Conservation (phyloP, 2,329 filamentous ascomycete species). For the Colletotrichum falcatum region DNA sequence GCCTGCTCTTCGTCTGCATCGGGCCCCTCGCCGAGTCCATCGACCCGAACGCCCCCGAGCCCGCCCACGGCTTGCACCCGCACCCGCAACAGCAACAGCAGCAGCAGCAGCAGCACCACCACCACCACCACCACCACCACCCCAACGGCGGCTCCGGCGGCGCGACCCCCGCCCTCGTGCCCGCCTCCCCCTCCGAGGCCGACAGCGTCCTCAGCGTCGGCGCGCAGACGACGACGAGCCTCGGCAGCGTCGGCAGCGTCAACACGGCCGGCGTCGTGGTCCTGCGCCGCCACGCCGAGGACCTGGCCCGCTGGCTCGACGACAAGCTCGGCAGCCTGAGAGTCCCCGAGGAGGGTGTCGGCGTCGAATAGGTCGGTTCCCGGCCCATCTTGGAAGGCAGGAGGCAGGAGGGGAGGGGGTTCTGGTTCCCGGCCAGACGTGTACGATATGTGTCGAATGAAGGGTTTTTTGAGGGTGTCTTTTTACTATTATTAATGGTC, state of each 20-base stretch:
- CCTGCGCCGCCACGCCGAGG: conserved; percentile 68
- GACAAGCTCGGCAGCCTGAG: conserved; percentile 66
- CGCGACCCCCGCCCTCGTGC: conserved; percentile 43
- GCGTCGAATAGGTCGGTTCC: conserved; percentile 45
- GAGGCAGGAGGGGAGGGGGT: no score
- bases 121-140: conserved; percentile 39
- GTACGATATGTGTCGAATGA: background rate
- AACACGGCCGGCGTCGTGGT: conserved; percentile 61
- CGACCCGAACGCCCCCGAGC: conserved; percentile 38
- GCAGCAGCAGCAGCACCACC: conserved; percentile 22
- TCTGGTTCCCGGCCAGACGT: background rate
- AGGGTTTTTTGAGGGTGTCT: background rate
- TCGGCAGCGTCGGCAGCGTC: conserved; percentile 53
- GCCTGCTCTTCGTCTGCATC: conserved; percentile 72
- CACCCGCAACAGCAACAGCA: no score
- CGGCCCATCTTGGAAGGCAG: no score
- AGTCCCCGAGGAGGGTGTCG: conserved; percentile 65
- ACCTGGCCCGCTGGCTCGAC: conserved; percentile 70
- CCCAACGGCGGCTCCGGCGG: conserved; percentile 46
- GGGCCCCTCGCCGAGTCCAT: conserved; percentile 55
- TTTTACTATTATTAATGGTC: background rate
- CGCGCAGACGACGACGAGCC: conserved; percentile 58
- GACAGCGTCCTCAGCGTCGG: conserved; percentile 61
- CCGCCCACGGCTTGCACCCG: conserved; percentile 11
- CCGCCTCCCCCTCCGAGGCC: conserved; percentile 56